Percentiles rank a stretch among this genome's conserved stretches.
These are phyloP conservation scores for Kurtzmaniella quercitrusa DNA, from an alignment of 1,139 yeast genomes.

Conservation along the genomic window DNA sequence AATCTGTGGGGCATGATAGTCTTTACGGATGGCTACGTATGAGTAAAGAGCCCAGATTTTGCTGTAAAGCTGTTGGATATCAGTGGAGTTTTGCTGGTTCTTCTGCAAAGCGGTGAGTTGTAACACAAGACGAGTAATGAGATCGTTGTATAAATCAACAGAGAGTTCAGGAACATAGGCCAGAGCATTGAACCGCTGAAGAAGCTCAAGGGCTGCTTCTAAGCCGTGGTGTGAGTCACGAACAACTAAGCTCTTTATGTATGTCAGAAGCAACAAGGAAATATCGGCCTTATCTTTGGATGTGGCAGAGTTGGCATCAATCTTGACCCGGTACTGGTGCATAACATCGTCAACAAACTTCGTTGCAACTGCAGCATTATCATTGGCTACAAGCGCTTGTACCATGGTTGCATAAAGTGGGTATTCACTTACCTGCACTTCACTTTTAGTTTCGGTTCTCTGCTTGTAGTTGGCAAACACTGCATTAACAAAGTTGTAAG, in stretches of 20 bases:
- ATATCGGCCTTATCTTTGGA: slow-evolving; percentile 17
- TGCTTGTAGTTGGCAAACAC: slow-evolving; percentile 25
- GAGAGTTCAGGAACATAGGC: slow-evolving; percentile 38
- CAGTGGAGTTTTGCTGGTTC: slow-evolving; percentile 14
- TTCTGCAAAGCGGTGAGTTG: slow-evolving; percentile 11
- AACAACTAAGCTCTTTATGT: slow-evolving; percentile 23
- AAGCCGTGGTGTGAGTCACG: slow-evolving; percentile 14
- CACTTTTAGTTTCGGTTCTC: slow-evolving; percentile 2
- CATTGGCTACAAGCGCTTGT: slow-evolving; percentile 47
- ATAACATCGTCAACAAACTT: slow-evolving; percentile 49
- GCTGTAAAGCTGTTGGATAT: slow-evolving; percentile 10
- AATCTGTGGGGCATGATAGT: slow-evolving; percentile 20
- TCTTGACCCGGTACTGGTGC: slow-evolving; percentile 22
- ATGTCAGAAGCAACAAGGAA: slow-evolving; percentile 30
- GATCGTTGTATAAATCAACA: slow-evolving; percentile 25
- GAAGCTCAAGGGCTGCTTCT: slow-evolving; percentile 22
- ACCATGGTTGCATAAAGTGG: slow-evolving; percentile 48
- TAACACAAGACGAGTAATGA: slow-evolving; percentile 25
- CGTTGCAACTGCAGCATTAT: slow-evolving; percentile 48
- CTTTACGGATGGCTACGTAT: slow-evolving; percentile 35
- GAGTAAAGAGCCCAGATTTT: slow-evolving; percentile 33
- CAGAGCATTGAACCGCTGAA: slow-evolving; percentile 27
- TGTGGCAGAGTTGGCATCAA: slow-evolving; percentile 7
- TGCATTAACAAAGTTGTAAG: slow-evolving; percentile 26
- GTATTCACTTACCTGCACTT: slow-evolving; percentile 33